Evolutionary conservation across 78 protist species (phyloP), one percentile per base, ranked within the genome.

Genomic region (Chrysochromulina tobinii): DNA sequence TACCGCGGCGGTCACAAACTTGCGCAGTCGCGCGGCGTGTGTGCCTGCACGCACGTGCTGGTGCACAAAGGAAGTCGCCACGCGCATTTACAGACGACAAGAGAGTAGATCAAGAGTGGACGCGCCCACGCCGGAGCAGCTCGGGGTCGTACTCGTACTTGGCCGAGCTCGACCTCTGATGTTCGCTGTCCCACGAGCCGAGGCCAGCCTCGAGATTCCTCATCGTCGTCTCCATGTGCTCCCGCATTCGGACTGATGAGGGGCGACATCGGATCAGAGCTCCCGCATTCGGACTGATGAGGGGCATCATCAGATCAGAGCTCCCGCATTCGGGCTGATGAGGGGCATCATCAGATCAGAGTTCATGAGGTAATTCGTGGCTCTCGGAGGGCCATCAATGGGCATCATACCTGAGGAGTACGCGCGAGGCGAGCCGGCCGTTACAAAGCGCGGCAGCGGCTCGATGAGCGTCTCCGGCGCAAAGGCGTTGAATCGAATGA

Each of bases 201-300:
- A 64, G 54, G 21, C 89, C 89, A 6, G 3, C 20, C 18, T 27
- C 81, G 25, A 86, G n/a, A 48, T 86, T 86, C 8, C 73, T 68
- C 61, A 86, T 50, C 21, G 89, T 86, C 14, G 89, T 64, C 58
- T 20, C 90, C 90, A 87, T 87, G 79, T 87, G 90, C 54, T 11
- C n/a, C 15, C 48, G n/a, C 84, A 51, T 48, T 58, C 23, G 11
- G 58, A 50, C 57, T 0, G 84, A 18, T 0, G 2, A 11, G 73
- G 18, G 17, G 11, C 73, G 73, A 2, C 23, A 59, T 59, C 7
- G 0, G 7, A 12, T 59, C 23, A 59, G 12, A 12, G 64, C 64
- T 59, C 12, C 23, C 64, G 23, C 12, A 12, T 59, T 59, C 23
- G 64, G 12, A 59, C 23, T 59, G 64, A 7, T 59, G 64, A 38